Base-by-base conservation (phyloP, 176 grass and related monocot genomes). In the Poa annua region DNA sequence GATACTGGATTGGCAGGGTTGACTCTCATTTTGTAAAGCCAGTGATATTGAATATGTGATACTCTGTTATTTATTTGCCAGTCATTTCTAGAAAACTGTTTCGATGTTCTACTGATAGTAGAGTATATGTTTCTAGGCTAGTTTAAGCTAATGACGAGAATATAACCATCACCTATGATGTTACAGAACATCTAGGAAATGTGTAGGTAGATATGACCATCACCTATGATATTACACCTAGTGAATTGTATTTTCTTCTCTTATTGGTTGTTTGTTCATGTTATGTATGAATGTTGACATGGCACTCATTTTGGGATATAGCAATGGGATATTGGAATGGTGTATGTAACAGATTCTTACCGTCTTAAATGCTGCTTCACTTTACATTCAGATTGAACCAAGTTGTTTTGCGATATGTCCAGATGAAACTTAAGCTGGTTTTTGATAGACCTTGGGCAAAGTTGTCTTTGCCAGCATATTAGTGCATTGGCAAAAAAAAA, bases 351-450 rank as follows among this genome's bases (percentile, higher is more conserved):
- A 44, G 16, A 29, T 53, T 15, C 26, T 45, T 24, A 11, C 26
- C 13, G 29, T 32, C 66, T 68, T 50, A 42, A 42, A 45, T 75
- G 35, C 42, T 77, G 15, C 26, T 77, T 67, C n/a, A 39, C 6
- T 76, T 12, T 29, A 33, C 33, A 32, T 33, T 50, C 8, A 33
- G 15, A 67, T 77, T 48, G 19, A 65, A 53, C 53, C 52, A 19
- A 20, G 33, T 60, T 60, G 7, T 70, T 41, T 42, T 42, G 41
- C 7, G 49, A 20, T 55, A 70, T 44, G 56, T 10, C 9, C 51
- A 29, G 16, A 44, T 61, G 17, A 60, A 47, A 65, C 36, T 39
- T 76, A 36, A 77, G 32, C 38, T 77, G 52, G 12, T 77, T 62
- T 39, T 13, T 10, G 1, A 55, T 38, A 10, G 16, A 55, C 49